A percentile compares a stretch with the other conserved stretches of the same genome.
Conservation (phyloP, 176 grass and related monocot genomes). For the Tillandsia fasciculata region DNA sequence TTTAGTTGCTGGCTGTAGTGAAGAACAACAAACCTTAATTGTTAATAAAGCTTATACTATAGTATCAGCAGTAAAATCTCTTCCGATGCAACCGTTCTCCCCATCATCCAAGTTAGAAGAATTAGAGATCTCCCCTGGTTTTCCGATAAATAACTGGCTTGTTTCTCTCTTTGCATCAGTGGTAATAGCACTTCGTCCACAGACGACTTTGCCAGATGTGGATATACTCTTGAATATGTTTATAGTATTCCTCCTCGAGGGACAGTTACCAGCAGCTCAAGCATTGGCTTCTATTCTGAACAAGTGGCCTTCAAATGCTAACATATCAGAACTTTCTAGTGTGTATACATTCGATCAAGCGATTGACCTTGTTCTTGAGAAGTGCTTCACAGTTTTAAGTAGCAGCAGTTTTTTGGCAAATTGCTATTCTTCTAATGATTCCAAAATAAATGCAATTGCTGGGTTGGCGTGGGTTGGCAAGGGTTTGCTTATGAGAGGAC, state of each 20-base stretch:
- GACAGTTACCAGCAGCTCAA: slow-evolving; percentile 65
- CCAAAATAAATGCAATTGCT: slow-evolving; percentile 34
- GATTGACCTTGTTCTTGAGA: slow-evolving; percentile 48
- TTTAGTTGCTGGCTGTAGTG: slow-evolving; percentile 56
- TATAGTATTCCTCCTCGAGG: slow-evolving; percentile 48
- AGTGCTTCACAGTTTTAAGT: slow-evolving; percentile 37
- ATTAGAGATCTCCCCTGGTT: slow-evolving; percentile 17
- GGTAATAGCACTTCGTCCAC: slow-evolving; percentile 53
- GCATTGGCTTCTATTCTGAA: slow-evolving; percentile 86
- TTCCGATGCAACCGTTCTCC: slow-evolving; percentile 31
- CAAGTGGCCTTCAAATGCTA: slow-evolving; percentile 41
- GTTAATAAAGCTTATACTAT: slow-evolving; percentile 60
- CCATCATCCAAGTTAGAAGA: slow-evolving; percentile 28
- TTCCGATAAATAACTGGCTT: slow-evolving; percentile 46
- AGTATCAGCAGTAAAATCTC: slow-evolving; percentile 31
- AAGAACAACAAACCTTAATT: slow-evolving; percentile 63
- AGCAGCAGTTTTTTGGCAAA: slow-evolving; percentile 19
- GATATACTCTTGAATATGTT: slow-evolving; percentile 47
- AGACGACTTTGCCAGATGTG: slow-evolving; percentile 57
- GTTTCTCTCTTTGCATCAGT: slow-evolving; percentile 67
- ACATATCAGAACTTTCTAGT: slow-evolving; percentile 16
- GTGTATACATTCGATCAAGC: slow-evolving; percentile 51
- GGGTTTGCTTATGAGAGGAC: slow-evolving; percentile 91
- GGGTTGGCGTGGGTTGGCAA: slow-evolving; percentile 83
- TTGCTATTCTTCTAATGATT: slow-evolving; percentile 19